Evolutionary conservation across 306 rosid genomes (phyloP).

Genomic region (Vachellia pachyceras): DNA sequence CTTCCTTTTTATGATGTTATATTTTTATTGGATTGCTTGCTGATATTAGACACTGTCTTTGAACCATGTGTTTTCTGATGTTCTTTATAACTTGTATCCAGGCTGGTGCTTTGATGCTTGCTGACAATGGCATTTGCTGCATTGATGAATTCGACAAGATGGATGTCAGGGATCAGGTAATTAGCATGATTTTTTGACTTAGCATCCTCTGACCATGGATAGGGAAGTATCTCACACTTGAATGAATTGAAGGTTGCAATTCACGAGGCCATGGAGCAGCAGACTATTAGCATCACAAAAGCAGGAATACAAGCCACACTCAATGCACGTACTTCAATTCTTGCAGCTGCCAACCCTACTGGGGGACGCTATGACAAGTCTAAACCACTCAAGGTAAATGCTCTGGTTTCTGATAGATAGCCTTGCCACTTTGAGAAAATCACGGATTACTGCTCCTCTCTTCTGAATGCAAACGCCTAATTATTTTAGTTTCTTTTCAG

Average conservation of each 20-base stretch:
- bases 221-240: slow-evolving; percentile 43
- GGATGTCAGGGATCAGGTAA: slow-evolving; percentile 97
- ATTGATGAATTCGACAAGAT: slow-evolving; percentile 99
- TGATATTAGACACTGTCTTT: slow-evolving; percentile 13
- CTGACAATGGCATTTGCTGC: slow-evolving; percentile 97
- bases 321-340: slow-evolving; percentile 96
- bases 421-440: slow-evolving; percentile 2
- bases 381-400: slow-evolving; percentile 90
- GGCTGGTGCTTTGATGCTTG: slow-evolving; percentile 99
- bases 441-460: slow-evolving; percentile 2
- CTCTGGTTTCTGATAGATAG: background rate
- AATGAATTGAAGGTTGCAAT: slow-evolving; percentile 85
- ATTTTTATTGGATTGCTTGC: slow-evolving; percentile 16
- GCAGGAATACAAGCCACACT: slow-evolving; percentile 99
- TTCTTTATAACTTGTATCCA: slow-evolving; percentile 39
- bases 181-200: background rate
- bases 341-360: slow-evolving; percentile 96
- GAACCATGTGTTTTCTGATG: slow-evolving; percentile 25
- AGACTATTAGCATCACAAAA: slow-evolving; percentile 97
- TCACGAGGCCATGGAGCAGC: slow-evolving; percentile 99
- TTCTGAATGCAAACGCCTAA: slow-evolving; percentile 31
- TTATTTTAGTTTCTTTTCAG: slow-evolving; percentile 57
- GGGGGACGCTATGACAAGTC: slow-evolving; percentile 98
- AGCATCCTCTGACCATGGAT: slow-evolving; percentile 31
- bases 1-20: background rate